Evolutionary conservation across 2,329 filamentous ascomycete species (phyloP).

Genomic region (Escovopsis sp.): DNA sequence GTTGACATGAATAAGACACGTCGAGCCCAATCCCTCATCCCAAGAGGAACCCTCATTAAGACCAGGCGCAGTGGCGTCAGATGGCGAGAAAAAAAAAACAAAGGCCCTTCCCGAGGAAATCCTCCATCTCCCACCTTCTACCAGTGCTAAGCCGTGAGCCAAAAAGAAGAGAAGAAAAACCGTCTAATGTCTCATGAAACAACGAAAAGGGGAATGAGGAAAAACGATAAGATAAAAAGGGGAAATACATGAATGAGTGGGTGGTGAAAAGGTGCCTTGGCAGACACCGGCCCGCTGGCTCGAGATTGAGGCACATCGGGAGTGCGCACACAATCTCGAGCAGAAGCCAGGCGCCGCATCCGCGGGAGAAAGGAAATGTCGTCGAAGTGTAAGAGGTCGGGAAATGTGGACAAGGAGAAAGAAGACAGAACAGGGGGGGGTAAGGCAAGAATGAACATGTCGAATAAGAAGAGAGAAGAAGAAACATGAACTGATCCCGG

Average conservation of each 20-base stretch:
- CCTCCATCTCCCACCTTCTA: slow-evolving; percentile 6
- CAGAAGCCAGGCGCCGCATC: neutral
- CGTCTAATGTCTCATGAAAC: slow-evolving; percentile 8
- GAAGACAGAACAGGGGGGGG: too few relatives aligned
- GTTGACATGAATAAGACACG: slow-evolving; percentile 1
- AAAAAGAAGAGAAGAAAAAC: too few relatives aligned
- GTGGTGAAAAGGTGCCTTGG: slow-evolving; percentile 5
- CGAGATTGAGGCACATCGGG: too few relatives aligned
- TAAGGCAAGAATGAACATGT: slow-evolving; percentile 7
- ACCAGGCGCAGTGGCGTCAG: slow-evolving; percentile 8
- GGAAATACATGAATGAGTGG: too few relatives aligned
- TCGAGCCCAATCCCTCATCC: neutral
- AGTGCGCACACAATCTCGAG: neutral
- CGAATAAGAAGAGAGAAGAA: slow-evolving; percentile 1
- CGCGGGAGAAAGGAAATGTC: slow-evolving; percentile 5
- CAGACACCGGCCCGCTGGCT: neutral
- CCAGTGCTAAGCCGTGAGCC: slow-evolving; percentile 7
- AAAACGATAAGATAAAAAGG: too few relatives aligned
- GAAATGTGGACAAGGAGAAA: neutral
- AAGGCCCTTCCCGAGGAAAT: neutral
- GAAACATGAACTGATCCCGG: slow-evolving; percentile 10
- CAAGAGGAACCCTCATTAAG: slow-evolving; percentile 9
- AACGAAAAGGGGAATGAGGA: slow-evolving; percentile 2
- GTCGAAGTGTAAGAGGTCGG: slow-evolving; percentile 4
- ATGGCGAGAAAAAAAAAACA: slow-evolving; percentile 1